Base-by-base conservation (phyloP, 129 eudicot genomes). In the Chrysanthemum seticuspe region DNA sequence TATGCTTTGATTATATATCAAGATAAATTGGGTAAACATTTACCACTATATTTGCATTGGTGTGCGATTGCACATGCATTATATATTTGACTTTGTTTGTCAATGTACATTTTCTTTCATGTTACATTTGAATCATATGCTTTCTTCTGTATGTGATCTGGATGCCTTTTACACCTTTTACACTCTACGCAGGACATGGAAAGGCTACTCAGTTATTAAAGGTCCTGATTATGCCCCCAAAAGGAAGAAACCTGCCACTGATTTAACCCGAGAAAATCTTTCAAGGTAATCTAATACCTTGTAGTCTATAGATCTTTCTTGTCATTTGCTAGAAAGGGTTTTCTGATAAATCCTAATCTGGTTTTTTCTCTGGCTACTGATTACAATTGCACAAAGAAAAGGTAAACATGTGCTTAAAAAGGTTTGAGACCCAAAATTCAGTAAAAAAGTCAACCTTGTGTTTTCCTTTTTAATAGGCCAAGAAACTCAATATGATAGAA, bases 181-280 rank as follows among this genome's bases (percentile, higher is more conserved):
- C 64, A 40, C 65, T 76, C 62, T 53, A 31, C 55, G n/a, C 75
- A 95, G 99, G 86, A 83, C 76, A 61, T 91, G 97, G 99, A 95
- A 87, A 81, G 97, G 99, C 40, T 86, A 83, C 64, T 82, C 91
- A 10, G 89, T 95, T 15, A 90, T 55, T 75, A 91, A 88, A 73
- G 99, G 99, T 83, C 88, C 97, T 44, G 85, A 83, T 36, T 95
- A 95, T 81, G 94, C 95, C 68, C 94, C 96, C 0, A 87, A 85
- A 82, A 90, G 97, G 68, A 90, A 77, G 84, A 95, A 86, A 77
- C 88, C 80, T n/a, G 99, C 94, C 63, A 95, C 99, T 36, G 97
- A 91, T 86, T 79, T 95, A 67, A 88, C 91, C 29, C 83, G 97
- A 47, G 99, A 88, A 31, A 80, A 86, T 77, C 58, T 95, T 44